Evolutionary conservation across 148 eudicot genomes (phyloP), one percentile per base, ranked within the genome.

Genomic region (Vaccinium vitisidaea): DNA sequence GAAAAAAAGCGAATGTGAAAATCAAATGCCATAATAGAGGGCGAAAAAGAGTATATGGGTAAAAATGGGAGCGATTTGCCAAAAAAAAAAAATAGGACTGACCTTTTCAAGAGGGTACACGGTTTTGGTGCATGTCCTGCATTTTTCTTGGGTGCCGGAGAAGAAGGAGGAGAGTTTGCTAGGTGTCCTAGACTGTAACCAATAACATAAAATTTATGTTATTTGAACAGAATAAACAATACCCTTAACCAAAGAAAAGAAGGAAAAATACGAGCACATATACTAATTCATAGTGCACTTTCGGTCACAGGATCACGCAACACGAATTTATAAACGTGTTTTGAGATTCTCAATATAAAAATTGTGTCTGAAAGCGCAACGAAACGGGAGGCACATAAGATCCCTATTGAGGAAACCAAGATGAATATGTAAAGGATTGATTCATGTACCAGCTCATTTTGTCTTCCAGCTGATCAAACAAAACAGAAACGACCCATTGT

Each of bases 41-140:
- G 18, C 13, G 59, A 55, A 55, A 55, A 3, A 11, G 58, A 54
- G 39, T 36, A 36, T 36, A 36, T 36, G 39, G 58, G 23, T 59
- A 59, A 59, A 59, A 59, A 9, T 0, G n/a, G 63, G 63, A 58
- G 21, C 4, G 63, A 58, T 59, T 23, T 23, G 14, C 39, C 0
- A 36, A 36, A 36, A 53, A 70, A 8, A 1, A 15, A 25, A n/a
- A 63, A 30, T 21, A 19, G 15, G 48, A 8, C 87, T 58, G 19
- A 93, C 99, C 95, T 96, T 96, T 86, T 96, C 99, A 3, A 96
- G 90, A 3, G 99, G 98, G 86, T 96, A 96, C 6, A 91, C 99
- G 0, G 95, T 94, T 76, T 96, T 96, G 65, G 92, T 93, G 82
- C 99, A 96, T 3, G 87, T 84, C 43, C 90, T 87, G 83, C 99